Evolutionary conservation across 2,329 filamentous ascomycete genomes (phyloP).

Genomic region (Ophiostoma fasciatum): DNA sequence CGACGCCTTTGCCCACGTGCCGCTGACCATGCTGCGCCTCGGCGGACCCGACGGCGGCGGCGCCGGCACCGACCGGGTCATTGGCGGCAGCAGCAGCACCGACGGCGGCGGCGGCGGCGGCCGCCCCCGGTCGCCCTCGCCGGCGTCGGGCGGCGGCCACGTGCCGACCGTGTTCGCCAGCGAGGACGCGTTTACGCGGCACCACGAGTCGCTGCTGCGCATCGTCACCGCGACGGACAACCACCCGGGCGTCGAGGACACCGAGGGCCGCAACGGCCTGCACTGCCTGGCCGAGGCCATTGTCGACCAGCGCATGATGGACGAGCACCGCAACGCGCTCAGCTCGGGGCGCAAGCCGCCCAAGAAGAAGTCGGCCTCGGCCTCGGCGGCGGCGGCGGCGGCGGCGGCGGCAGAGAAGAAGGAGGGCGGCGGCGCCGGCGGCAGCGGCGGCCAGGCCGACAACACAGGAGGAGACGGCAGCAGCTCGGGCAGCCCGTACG

Average conservation of each 20-base stretch:
- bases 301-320: constrained; percentile 24
- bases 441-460: too few relatives aligned
- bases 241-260: constrained; percentile 23
- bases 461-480: neutral
- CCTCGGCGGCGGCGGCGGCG: neutral
- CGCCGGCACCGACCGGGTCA: too few relatives aligned
- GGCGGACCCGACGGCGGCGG: too few relatives aligned
- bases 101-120: neutral
- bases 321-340: constrained; percentile 19
- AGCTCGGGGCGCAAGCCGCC: constrained; percentile 14
- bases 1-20: constrained; percentile 32
- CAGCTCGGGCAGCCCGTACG: too few relatives aligned
- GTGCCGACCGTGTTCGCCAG: constrained; percentile 9
- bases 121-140: constrained; percentile 3
- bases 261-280: constrained; percentile 37
- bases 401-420: too few relatives aligned
- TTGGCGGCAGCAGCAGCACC: neutral
- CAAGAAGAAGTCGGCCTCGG: constrained; percentile 19
- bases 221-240: constrained; percentile 21
- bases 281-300: constrained; percentile 42
- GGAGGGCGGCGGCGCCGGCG: too few relatives aligned
- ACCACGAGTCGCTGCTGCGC: constrained; percentile 22
- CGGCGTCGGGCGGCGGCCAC: constrained; percentile 5
- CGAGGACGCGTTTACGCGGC: constrained; percentile 15
- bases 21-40: constrained; percentile 11